Evolutionary conservation across 805 yeast genomes (phyloP), one percentile per base, ranked within the genome.

Genomic region (Spencermartinsiella europaea): DNA sequence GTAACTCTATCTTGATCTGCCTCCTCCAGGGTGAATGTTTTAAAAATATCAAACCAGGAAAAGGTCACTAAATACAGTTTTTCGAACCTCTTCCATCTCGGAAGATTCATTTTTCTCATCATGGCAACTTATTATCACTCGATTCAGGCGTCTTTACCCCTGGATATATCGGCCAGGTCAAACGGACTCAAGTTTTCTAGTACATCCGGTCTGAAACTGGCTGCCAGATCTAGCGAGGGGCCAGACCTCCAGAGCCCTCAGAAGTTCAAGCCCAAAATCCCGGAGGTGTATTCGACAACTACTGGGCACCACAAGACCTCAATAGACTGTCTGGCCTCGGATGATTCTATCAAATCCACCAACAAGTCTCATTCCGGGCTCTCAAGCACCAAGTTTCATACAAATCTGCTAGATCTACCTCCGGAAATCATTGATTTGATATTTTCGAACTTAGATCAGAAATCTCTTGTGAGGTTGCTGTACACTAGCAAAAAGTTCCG

Each of bases 401-500:
- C n/a, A n/a, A 25, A 27, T 12, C 34, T 43, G 8, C 42, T 27
- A 4, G 45, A 45, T 37, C 45, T 63, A 1, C 66, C 66, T 5
- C 40, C 46, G 4, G 66, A 62, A 50, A 49, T 62, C 15, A 46
- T 62, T 15, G 60, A 55, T 33, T 40, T 41, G 25, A 53, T 62
- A 7, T 50, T 59, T 43, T 34, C 47, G 4, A 47, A 28, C 28
- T 38, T 61, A 36, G 74, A 72, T 31, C 72, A 73, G 51, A 56
- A 58, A 44, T 55, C 77, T 50, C 59, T 73, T 22, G 67, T 78
- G 0, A 60, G 60, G 40, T 66, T 77, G 47, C 62, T 85, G 12
- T 76, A 74, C 46, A 79, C 81, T 5, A 71, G 73, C 59, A 75
- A 68, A 47, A 57, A 65, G 31, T 73, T 83, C 53, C 74, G 80